Conservation (phyloP, 2,329 filamentous ascomycete genomes). For the Penicillium brevicompactum region DNA sequence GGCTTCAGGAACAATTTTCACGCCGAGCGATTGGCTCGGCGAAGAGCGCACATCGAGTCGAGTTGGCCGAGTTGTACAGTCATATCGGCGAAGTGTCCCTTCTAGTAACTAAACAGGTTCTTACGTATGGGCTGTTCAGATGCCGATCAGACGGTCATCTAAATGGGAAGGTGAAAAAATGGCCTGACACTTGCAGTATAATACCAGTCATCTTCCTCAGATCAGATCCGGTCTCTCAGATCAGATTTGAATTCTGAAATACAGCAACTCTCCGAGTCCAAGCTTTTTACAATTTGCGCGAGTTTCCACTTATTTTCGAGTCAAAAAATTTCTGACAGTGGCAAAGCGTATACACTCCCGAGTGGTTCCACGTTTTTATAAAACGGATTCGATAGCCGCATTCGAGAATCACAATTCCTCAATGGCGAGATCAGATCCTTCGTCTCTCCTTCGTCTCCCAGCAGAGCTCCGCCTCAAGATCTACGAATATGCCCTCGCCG, state of each 20-base stretch:
- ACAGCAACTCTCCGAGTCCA: not conserved
- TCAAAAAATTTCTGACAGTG: constrained; percentile 6
- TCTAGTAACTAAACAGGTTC: not conserved
- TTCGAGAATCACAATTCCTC: not conserved
- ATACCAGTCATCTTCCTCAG: not conserved
- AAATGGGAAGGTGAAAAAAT: not conserved
- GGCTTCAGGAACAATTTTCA: not conserved
- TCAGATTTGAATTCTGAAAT: not conserved
- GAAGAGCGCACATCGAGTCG: not conserved
- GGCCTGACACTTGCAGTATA: not conserved
- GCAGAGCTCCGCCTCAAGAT: constrained; percentile 37
- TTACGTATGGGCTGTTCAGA: not conserved
- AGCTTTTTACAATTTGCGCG: not conserved
- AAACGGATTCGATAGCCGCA: not conserved
- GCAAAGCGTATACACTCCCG: constrained; percentile 2
- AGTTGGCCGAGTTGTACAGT: not conserved
- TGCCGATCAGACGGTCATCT: not conserved
- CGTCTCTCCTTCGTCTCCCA: constrained; percentile 30
- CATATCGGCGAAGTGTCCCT: not conserved
- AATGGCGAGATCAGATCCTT: not conserved
- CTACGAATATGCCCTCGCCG: constrained; percentile 34
- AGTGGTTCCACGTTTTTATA: constrained; percentile 1
- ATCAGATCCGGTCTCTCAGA: not conserved
- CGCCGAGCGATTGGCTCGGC: not conserved
- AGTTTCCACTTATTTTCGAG: not conserved